Evolutionary conservation across 2,329 filamentous ascomycete species (phyloP).

Genomic region (Botrytis deweyae): DNA sequence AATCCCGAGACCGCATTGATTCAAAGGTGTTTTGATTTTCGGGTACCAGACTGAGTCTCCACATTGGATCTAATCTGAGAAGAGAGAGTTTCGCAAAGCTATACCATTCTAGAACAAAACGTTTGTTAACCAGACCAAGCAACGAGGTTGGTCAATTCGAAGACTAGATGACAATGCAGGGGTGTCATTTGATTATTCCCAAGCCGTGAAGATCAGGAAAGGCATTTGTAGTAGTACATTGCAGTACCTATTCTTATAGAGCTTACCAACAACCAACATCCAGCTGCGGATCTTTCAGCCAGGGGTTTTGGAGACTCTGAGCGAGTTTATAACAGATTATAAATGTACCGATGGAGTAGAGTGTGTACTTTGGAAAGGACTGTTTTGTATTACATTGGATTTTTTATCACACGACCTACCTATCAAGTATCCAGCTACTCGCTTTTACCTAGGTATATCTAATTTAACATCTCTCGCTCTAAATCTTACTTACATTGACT

Average conservation of each 20-base stretch:
- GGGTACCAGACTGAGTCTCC: background rate
- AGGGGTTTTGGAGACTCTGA: background rate
- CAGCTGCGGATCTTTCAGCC: background rate
- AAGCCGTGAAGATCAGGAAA: background rate
- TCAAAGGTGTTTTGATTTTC: too few relatives aligned
- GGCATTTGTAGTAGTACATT: background rate
- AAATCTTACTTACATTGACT: background rate
- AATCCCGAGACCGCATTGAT: background rate
- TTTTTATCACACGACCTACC: background rate
- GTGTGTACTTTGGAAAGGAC: background rate
- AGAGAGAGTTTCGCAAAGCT: background rate
- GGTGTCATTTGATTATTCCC: background rate
- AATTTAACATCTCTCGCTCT: background rate
- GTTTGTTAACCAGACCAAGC: too few relatives aligned
- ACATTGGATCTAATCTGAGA: background rate
- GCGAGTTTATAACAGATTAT: background rate
- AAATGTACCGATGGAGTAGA: background rate
- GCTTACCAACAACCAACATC: background rate
- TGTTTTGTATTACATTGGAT: background rate
- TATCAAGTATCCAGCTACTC: background rate
- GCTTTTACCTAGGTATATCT: background rate
- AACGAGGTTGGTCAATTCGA: background rate
- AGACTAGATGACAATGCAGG: background rate
- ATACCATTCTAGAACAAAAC: background rate
- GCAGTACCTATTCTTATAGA: background rate